A percentile compares a stretch with the other conserved stretches of the same genome.
These are phyloP conservation scores for Botrytis byssoidea DNA, from an alignment of 2,329 filamentous ascomycete species.

Conservation along the genomic window DNA sequence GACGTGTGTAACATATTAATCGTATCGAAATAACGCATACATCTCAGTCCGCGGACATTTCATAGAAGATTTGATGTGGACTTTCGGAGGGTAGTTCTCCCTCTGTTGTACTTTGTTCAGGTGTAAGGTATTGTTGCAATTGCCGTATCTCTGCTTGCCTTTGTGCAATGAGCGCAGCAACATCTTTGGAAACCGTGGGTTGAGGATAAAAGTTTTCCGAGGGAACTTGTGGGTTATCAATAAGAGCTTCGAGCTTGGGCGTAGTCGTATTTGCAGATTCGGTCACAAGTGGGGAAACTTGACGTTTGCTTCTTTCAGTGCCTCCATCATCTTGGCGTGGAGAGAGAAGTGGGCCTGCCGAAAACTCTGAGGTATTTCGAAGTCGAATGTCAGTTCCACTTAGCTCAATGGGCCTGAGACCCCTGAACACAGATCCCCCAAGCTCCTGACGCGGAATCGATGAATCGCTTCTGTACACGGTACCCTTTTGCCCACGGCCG, in stretches of 20 bases:
- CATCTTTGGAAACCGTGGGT: background rate
- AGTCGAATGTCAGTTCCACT: background rate
- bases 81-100: background rate
- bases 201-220: background rate
- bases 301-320: background rate
- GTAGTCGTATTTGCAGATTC: background rate
- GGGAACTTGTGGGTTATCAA: background rate
- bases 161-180: background rate
- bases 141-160: slow-evolving; percentile 9
- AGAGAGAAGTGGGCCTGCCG: background rate
- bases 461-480: background rate
- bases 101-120: background rate
- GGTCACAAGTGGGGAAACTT: background rate
- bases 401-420: background rate
- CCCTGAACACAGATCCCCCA: background rate
- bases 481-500: background rate
- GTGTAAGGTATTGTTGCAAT: slow-evolving; percentile 2
- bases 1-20: background rate
- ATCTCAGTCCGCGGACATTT: slow-evolving; percentile 3
- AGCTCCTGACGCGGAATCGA: slow-evolving; percentile 4
- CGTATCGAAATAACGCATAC: background rate
- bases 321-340: background rate
- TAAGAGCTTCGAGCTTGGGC: background rate
- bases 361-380: background rate
- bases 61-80: background rate